Conservation (phyloP, 352 stramenopile genomes). For the Poterioochromonas sp. region DNA sequence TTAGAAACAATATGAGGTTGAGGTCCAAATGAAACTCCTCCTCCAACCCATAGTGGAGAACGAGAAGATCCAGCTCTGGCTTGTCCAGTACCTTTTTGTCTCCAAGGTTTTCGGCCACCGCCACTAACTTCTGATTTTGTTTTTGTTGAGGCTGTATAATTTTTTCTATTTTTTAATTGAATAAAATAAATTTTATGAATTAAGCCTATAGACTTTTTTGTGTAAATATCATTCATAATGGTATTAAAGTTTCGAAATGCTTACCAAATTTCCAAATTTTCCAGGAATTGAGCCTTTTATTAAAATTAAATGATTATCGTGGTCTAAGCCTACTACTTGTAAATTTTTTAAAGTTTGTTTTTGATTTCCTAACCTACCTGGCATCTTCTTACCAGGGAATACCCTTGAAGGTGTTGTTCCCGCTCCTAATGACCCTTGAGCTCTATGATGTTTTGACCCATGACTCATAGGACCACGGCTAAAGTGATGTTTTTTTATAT, state of each 20-base stretch:
- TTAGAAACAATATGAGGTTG: slow-evolving; percentile 41
- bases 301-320: slow-evolving; percentile 42
- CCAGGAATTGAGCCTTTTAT: slow-evolving; percentile 42
- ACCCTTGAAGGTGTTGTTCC: neutral
- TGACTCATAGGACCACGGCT: neutral
- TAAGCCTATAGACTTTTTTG: slow-evolving; percentile 40
- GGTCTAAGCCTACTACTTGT: slow-evolving; percentile 39
- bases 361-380: slow-evolving; percentile 30
- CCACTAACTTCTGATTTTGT: slow-evolving; percentile 28
- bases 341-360: slow-evolving; percentile 34
- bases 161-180: slow-evolving; percentile 38
- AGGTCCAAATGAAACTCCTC: slow-evolving; percentile 22
- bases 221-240: slow-evolving; percentile 36
- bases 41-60: slow-evolving; percentile 16
- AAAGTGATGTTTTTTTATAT: slow-evolving; percentile 27
- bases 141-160: slow-evolving; percentile 31
- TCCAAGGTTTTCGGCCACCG: slow-evolving; percentile 20
- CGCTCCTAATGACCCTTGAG: neutral
- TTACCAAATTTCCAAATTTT: slow-evolving; percentile 45
- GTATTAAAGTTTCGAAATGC: slow-evolving; percentile 34
- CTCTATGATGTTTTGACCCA: neutral
- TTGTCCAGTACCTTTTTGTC: slow-evolving; percentile 11
- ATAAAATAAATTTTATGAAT: slow-evolving; percentile 38
- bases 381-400: slow-evolving; percentile 13
- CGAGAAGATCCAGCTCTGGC: neutral